Evolutionary conservation across 495 filamentous ascomycete genomes (phyloP), one percentile per base, ranked within the genome.

Genomic region (Aspergillus avenaceus): DNA sequence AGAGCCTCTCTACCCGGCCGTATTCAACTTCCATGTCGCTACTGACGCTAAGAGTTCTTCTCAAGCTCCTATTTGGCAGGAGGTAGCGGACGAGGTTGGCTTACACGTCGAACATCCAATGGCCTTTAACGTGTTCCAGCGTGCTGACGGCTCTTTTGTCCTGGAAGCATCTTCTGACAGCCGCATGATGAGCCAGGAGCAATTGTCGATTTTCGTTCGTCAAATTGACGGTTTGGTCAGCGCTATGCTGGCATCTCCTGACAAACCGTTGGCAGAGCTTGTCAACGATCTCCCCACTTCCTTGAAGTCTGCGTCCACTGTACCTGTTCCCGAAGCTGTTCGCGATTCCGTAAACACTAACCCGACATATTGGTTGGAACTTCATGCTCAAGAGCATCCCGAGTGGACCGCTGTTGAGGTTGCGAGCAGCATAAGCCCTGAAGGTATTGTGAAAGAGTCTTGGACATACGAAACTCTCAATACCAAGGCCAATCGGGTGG

Each of bases 381-480:
- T 53, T 21, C 54, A 70, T 44, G 71, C 72, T 14, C 16, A 46
- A 9, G 59, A 41, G 6, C 50, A 72, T 14, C 71, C 74, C 4
- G 55, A 67, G 2, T 75, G 65, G 59, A 56, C 51, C 34, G 74
- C 74, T 4, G 67, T 74, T 16, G 66, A 76, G 43, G 71, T 73
- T 8, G 71, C 67, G 19, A 66, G 45, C 25, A 61, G 57, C 14
- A 55, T 67, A 1, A 53, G 48, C 6, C 45, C 61, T 27, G 52
- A 60, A 14, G 57, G 53, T 2, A 47, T 71, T 4, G 59, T 62
- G 36, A 73, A 62, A 41, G 61, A 71, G 19, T 41, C 38, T 8
- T 72, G 71, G 72, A 64, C 55, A 8, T 77, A 73, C 29, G 54
- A 52, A 8, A 41, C 58, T 25, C 48, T 77, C 26, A 67, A 70